Base-by-base conservation (phyloP, 1,284 basidiomycete genomes). In the Cryptococcus sp. region DNA sequence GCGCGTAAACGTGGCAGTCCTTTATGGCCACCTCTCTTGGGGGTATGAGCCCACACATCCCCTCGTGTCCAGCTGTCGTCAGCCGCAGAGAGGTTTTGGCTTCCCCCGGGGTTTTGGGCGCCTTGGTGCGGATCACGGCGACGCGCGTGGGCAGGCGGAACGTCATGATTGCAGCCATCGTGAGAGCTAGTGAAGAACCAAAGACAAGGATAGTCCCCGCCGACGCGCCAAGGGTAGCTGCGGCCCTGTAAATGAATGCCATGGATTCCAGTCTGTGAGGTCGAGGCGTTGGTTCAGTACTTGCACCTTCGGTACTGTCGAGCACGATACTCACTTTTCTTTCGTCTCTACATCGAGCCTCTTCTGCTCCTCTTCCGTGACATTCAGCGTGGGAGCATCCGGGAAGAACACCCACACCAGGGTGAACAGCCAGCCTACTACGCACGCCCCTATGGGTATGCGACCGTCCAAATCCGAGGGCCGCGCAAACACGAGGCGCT, bases 401-500 rank as follows among this genome's bases (percentile, higher is more conserved):
- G 55, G 20, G 4, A 42, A 20, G 3, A 46, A 28, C 45, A 44
- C 57, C 5, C 52, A 35, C 24, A 61, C 18, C 18, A 57, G 28
- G 9, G 28, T 39, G 20, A 57, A 55, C 35, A 61, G 43, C 4
- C 56, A 55, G 56, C 56, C 55, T 2, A 57, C 36, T 12, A 53
- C 56, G 23, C 53, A 44, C 4, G 46, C 50, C 33, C 55, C 49
- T 18, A 49, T 39, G 21, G 57, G 18, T 13, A 61, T 24, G 4
- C 50, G 46, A 28, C 56, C 53, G 38, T 42, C 42, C 5, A 55
- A 23, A 45, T 57, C 56, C 16, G 59, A 44, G 18, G 55, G 59
- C 46, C 59, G 28, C 11, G 59, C 59, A 23, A 49, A 61, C 13
- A 61, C 35, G 35, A 56, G 57, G 13, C 56, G 44, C 43, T 57